Evolutionary conservation across 2,329 filamentous ascomycete genomes (phyloP).

Genomic region (Fusarium sp.): DNA sequence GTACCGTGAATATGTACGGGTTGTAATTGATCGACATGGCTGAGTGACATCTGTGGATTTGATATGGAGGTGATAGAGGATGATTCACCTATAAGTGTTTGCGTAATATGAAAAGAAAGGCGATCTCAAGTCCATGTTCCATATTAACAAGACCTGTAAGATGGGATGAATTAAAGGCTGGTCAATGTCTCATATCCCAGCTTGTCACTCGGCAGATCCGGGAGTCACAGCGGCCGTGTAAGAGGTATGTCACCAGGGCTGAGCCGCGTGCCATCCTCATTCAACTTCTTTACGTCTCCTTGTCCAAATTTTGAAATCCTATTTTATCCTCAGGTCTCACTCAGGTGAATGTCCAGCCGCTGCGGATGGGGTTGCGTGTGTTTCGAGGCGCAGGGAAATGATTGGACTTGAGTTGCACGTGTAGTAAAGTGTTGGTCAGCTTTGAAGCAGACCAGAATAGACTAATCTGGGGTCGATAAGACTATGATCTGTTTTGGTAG

Average conservation of each 20-base stretch:
- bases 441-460: neutral
- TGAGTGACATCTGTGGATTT: neutral
- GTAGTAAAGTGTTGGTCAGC: slow-evolving; percentile 22
- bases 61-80: neutral
- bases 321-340: neutral
- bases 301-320: neutral
- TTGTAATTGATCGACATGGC: neutral
- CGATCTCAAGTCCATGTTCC: neutral
- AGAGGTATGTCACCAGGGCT: slow-evolving; percentile 1
- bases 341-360: neutral
- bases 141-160: neutral
- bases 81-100: neutral
- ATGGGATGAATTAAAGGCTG: neutral
- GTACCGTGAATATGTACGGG: neutral
- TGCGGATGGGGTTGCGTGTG: slow-evolving; percentile 23
- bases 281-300: neutral
- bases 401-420: slow-evolving; percentile 25
- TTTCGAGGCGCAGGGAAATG: slow-evolving; percentile 32
- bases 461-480: neutral
- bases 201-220: neutral
- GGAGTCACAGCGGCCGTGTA: neutral
- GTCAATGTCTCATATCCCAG: neutral
- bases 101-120: neutral
- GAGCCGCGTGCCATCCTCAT: neutral
- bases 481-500: neutral